Evolutionary conservation across 2,329 filamentous ascomycete species (phyloP).

Genomic region (Colletotrichum tofieldiae): DNA sequence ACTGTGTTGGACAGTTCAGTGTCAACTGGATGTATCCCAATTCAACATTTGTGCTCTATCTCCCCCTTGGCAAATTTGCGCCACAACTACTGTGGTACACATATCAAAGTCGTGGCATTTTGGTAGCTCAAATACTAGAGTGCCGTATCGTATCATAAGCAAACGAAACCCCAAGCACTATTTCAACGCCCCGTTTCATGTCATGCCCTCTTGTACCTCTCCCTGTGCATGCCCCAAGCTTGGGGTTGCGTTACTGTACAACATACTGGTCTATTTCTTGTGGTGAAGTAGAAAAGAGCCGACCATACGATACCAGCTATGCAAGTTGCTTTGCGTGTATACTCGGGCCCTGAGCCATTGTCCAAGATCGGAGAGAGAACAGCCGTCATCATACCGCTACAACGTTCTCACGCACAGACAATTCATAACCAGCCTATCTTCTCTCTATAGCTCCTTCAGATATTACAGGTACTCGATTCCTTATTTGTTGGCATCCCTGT

Average conservation of each 20-base stretch:
- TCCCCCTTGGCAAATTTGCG: not conserved
- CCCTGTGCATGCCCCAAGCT: not conserved
- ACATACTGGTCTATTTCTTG: conserved; percentile 4
- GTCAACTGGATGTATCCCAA: not conserved
- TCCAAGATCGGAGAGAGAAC: not conserved
- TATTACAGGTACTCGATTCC: not conserved
- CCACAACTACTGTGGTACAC: not conserved
- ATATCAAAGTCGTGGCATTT: conserved; percentile 10
- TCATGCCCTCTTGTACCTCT: not conserved
- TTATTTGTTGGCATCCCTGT: conserved; percentile 81
- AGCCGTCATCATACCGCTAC: not conserved
- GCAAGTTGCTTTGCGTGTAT: not conserved
- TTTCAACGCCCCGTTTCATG: conserved; percentile 14
- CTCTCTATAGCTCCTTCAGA: not conserved
- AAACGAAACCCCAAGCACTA: not conserved
- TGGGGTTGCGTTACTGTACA: conserved; percentile 15
- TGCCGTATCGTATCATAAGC: not conserved
- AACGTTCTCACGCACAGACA: not conserved
- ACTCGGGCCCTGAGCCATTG: not conserved
- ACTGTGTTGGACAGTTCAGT: not conserved
- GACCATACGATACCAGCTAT: not conserved
- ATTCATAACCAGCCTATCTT: not conserved
- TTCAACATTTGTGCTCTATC: not conserved
- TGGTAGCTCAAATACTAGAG: not conserved
- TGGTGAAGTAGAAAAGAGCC: not conserved